Conservation (phyloP, 352 stramenopile species). For the Globisporangium lucens region DNA sequence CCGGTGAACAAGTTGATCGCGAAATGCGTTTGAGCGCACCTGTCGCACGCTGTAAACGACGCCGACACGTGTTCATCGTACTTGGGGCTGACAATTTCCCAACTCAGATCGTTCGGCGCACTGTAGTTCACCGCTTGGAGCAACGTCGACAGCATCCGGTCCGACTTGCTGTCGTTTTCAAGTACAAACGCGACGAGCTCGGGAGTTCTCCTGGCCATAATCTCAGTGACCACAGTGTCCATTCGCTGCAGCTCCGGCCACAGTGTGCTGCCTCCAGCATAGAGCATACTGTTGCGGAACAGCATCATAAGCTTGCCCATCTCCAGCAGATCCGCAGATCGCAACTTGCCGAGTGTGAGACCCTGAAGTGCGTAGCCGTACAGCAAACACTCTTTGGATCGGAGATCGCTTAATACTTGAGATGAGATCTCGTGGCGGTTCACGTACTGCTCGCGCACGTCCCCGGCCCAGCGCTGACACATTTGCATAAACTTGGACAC, state of each 20-base stretch:
- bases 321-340: constrained; percentile 16
- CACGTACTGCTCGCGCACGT: not conserved
- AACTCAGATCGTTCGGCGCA: constrained; percentile 26
- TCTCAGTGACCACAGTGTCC: constrained; percentile 17
- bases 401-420: constrained; percentile 20
- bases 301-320: constrained; percentile 45
- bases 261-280: not conserved
- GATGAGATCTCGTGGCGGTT: not conserved
- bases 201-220: constrained; percentile 31
- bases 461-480: constrained; percentile 1
- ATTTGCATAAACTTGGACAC: constrained; percentile 6
- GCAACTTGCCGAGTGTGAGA: constrained; percentile 18
- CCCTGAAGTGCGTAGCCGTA: constrained; percentile 41
- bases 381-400: constrained; percentile 38
- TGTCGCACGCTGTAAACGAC: constrained; percentile 32
- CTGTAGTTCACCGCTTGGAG: constrained; percentile 23
- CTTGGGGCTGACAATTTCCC: constrained; percentile 10
- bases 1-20: constrained; percentile 50
- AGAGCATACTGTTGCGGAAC: constrained; percentile 31
- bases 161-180: not conserved
- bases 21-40: constrained; percentile 22
- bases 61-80: constrained; percentile 10
- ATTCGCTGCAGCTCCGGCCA: not conserved
- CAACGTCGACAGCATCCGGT: constrained; percentile 21
- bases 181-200: constrained; percentile 18